phyloP scores from a whole-genome alignment of 2,329 filamentous ascomycete species.

The Ophiostoma himal-ulmi region DNA sequence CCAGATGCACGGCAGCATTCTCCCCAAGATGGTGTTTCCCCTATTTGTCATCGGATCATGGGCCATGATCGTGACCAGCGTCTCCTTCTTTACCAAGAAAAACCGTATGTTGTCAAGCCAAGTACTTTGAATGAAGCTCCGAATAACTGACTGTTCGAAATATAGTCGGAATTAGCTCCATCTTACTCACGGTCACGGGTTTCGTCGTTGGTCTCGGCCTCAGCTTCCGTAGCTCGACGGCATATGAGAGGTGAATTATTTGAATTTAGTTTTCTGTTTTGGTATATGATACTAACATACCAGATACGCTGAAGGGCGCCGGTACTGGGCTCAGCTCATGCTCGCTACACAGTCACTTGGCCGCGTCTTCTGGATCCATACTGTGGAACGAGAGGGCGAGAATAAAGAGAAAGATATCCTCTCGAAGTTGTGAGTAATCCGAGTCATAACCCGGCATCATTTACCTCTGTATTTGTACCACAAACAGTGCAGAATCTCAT shows the following conservation, averaged over 20 bases:
- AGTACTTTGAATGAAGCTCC: too few relatives aligned
- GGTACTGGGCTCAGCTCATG: slow-evolving; percentile 53
- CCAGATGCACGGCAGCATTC: slow-evolving; percentile 67
- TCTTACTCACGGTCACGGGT: slow-evolving; percentile 77
- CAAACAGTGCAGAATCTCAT: slow-evolving; percentile 13
- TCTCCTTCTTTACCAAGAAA: slow-evolving; percentile 29
- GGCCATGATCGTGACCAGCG: slow-evolving; percentile 57
- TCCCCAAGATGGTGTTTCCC: slow-evolving; percentile 68
- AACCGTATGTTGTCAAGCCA: slow-evolving; percentile 22
- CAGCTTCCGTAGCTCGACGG: slow-evolving; percentile 71
- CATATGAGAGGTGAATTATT: slow-evolving; percentile 59
- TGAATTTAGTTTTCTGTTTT: neutral
- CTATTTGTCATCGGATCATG: slow-evolving; percentile 57
- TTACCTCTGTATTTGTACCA: neutral
- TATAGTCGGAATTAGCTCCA: slow-evolving; percentile 51
- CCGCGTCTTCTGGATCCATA: slow-evolving; percentile 78
- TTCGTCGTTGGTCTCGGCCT: slow-evolving; percentile 75
- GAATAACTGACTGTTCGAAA: neutral
- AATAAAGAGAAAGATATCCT: slow-evolving; percentile 58
- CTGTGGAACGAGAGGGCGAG: slow-evolving; percentile 54
- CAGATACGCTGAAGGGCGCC: slow-evolving; percentile 48
- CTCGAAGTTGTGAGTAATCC: slow-evolving; percentile 46
- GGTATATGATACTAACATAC: neutral
- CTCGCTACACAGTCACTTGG: slow-evolving; percentile 62
- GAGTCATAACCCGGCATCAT: neutral